Evolutionary conservation across 78 protist species (phyloP).

Genomic region (Guillardia theta): DNA sequence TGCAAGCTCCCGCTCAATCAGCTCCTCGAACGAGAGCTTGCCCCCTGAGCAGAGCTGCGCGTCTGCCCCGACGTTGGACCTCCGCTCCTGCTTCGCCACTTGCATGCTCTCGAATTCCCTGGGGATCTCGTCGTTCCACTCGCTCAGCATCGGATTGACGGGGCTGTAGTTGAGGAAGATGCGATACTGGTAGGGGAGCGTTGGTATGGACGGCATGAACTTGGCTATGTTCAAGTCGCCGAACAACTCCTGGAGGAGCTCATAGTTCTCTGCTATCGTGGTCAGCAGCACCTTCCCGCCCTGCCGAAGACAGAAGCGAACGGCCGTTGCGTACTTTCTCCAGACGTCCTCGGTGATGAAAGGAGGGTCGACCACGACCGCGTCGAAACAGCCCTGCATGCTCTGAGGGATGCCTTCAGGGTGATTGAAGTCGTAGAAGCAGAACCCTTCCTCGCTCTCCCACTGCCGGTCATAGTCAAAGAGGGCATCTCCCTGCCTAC

Average conservation of each 20-base stretch:
- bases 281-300: slow-evolving; percentile 45
- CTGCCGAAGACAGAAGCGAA: background rate
- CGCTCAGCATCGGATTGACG: background rate
- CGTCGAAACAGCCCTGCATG: background rate
- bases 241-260: background rate
- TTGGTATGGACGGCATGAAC: slow-evolving; percentile 56
- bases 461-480: slow-evolving; percentile 49
- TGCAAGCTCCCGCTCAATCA: background rate
- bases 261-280: slow-evolving; percentile 49
- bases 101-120: background rate
- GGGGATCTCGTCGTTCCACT: slow-evolving; percentile 20
- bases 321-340: slow-evolving; percentile 40
- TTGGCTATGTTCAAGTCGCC: background rate
- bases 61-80: background rate
- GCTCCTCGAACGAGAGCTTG: background rate
- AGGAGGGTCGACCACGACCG: slow-evolving; percentile 63
- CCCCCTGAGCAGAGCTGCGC: background rate
- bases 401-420: background rate
- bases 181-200: slow-evolving; percentile 54
- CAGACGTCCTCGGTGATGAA: slow-evolving; percentile 64
- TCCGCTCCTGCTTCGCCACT: background rate
- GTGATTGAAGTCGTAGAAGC: slow-evolving; percentile 55
- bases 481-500: background rate
- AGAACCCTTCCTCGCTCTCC: slow-evolving; percentile 28
- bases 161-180: background rate